Evolutionary conservation across 1,139 yeast species (phyloP).

Genomic region (Barnettozyma hawaiiensis): DNA sequence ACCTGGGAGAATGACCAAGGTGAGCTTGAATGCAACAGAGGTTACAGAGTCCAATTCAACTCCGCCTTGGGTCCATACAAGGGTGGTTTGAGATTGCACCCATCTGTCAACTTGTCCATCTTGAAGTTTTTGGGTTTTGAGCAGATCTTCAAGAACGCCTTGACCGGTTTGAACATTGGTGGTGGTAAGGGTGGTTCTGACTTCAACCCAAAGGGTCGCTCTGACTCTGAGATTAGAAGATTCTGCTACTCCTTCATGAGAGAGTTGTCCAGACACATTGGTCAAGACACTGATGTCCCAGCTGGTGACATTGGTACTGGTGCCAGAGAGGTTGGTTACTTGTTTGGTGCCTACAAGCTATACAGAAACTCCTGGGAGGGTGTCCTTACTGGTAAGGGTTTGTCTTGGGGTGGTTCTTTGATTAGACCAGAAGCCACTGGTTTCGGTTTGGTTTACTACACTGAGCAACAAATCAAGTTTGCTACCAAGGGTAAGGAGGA

Average conservation of each 20-base stretch:
- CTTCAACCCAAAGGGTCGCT: conserved; percentile 93
- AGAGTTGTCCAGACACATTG: conserved; percentile 93
- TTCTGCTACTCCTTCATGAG: conserved; percentile 95
- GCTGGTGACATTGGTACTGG: conserved; percentile 96
- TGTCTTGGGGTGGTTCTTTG: conserved; percentile 97
- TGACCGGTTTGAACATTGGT: conserved; percentile 96
- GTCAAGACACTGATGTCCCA: conserved; percentile 96
- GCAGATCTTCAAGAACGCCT: conserved; percentile 97
- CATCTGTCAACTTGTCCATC: conserved; percentile 90
- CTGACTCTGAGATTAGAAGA: conserved; percentile 91
- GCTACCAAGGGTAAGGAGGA: conserved; percentile 86
- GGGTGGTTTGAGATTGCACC: conserved; percentile 98
- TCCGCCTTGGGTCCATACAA: conserved; percentile 98
- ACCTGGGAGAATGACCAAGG: conserved; percentile 97
- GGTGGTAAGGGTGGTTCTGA: conserved; percentile 99
- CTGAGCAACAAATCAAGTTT: conserved; percentile 94
- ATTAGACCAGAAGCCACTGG: conserved; percentile 99
- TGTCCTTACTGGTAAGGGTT: conserved; percentile 96
- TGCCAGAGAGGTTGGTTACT: conserved; percentile 83
- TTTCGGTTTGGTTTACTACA: conserved; percentile 94
- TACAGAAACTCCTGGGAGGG: conserved; percentile 94
- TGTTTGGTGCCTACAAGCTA: conserved; percentile 95
- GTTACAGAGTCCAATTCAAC: conserved; percentile 98
- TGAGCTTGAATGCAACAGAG: conserved; percentile 87
- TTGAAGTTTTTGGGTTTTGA: conserved; percentile 96